These are phyloP conservation scores for Termitomyces sp. DNA, from an alignment of 768 basidiomycete species.

Conservation along the genomic window DNA sequence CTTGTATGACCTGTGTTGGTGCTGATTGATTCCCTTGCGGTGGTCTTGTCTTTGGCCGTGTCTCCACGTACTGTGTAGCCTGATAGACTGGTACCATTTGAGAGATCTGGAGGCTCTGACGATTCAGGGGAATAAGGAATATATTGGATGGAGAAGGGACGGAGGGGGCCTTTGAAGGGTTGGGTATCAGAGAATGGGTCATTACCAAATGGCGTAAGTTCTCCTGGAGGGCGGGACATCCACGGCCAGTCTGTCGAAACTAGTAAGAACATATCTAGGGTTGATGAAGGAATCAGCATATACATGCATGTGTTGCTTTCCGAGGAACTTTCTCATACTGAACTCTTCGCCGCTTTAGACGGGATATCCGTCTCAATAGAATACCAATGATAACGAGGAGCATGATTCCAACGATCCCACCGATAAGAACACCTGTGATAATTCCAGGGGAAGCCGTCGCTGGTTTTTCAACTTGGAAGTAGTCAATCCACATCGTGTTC, in stretches of 20 bases:
- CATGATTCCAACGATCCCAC: not conserved
- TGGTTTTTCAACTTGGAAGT: conserved; percentile 1
- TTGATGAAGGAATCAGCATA: not conserved
- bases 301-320: not conserved
- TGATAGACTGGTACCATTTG: not conserved
- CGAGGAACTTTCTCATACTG: conserved; percentile 5
- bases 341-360: not conserved
- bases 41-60: not conserved
- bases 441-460: not conserved
- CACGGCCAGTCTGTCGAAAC: conserved; percentile 4
- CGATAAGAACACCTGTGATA: not conserved
- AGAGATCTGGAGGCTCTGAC: not conserved
- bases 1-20: not conserved
- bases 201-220: not conserved
- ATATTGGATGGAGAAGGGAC: not conserved
- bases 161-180: not conserved
- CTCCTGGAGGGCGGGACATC: not conserved
- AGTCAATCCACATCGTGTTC: conserved; percentile 7
- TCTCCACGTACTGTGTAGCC: conserved; percentile 1
- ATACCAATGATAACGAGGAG: not conserved
- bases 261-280: not conserved
- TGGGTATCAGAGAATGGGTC: not conserved
- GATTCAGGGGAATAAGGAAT: not conserved
- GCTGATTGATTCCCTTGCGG: not conserved
- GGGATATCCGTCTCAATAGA: not conserved